Conservation (phyloP, 139 green algal species). For the Spirogloea muscicola region DNA sequence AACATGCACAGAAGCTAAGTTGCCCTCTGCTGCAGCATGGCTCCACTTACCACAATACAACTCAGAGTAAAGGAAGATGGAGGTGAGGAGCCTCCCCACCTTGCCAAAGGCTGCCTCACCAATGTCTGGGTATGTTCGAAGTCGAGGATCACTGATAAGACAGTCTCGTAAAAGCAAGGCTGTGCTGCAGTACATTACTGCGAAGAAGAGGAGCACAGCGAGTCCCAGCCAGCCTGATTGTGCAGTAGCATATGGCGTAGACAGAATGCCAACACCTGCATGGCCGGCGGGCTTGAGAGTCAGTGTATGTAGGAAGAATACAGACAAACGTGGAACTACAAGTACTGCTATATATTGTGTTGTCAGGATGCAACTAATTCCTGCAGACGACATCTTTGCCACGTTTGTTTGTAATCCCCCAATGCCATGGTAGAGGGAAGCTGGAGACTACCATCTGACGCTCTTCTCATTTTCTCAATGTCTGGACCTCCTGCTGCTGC, state of each 20-base stretch:
- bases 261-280: slow-evolving; percentile 44
- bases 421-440: not conserved
- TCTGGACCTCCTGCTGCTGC: not conserved
- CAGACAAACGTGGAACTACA: not conserved
- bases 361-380: not conserved
- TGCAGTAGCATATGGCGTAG: slow-evolving; percentile 29
- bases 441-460: not conserved
- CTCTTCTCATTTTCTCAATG: not conserved
- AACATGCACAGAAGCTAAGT: not conserved
- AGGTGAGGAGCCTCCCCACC: slow-evolving; percentile 6
- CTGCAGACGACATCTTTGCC: not conserved
- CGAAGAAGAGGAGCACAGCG: slow-evolving; percentile 30
- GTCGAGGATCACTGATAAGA: slow-evolving; percentile 11
- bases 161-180: slow-evolving; percentile 36
- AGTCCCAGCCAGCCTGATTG: slow-evolving; percentile 35
- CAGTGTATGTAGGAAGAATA: not conserved
- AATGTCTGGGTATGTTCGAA: slow-evolving; percentile 40
- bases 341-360: not conserved
- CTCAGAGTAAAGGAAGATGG: slow-evolving; percentile 31
- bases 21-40: not conserved
- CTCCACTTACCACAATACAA: slow-evolving; percentile 6
- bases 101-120: slow-evolving; percentile 39
- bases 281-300: not conserved
- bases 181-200: slow-evolving; percentile 34
- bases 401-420: not conserved